Conservation (phyloP, 169 alveolate genomes). For the Eimeria necatrix region DNA sequence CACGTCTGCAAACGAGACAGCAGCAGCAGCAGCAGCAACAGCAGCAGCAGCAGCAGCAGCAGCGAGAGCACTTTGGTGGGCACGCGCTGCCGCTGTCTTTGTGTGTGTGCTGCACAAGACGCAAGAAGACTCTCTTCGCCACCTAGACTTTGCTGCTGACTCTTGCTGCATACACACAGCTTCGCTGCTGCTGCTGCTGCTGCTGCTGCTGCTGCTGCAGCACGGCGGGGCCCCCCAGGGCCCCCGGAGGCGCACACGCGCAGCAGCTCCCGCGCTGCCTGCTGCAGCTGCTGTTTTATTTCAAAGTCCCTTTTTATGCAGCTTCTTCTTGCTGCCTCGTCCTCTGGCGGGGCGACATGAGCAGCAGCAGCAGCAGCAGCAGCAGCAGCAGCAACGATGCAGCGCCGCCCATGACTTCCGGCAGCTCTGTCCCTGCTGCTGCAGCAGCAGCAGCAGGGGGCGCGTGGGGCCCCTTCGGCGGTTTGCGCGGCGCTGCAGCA, state of each 20-base stretch:
- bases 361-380: constrained; percentile 41
- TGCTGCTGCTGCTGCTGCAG: constrained; percentile 27
- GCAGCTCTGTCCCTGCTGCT: constrained; percentile 4
- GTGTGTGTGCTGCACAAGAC: background rate
- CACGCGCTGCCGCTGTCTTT: background rate
- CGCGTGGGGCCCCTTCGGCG: too few relatives aligned
- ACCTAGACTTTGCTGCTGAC: background rate
- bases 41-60: constrained; percentile 13
- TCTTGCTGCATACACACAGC: background rate
- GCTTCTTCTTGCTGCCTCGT: background rate
- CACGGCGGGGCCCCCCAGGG: background rate
- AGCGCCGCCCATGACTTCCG: background rate
- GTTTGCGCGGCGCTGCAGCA: too few relatives aligned
- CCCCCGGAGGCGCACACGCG: background rate
- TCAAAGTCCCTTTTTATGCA: background rate
- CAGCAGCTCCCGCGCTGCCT: background rate
- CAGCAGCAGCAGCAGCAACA: background rate
- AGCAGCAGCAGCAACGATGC: background rate
- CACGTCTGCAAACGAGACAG: too few relatives aligned
- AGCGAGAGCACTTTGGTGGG: background rate
- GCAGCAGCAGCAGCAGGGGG: constrained; percentile 6
- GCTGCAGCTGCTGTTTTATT: background rate
- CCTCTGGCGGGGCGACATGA: background rate
- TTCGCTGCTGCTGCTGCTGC: background rate
- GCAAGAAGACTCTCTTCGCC: too few relatives aligned